Base-by-base conservation (phyloP, 257 asterid species). In the Solanum pinnatisectum region DNA sequence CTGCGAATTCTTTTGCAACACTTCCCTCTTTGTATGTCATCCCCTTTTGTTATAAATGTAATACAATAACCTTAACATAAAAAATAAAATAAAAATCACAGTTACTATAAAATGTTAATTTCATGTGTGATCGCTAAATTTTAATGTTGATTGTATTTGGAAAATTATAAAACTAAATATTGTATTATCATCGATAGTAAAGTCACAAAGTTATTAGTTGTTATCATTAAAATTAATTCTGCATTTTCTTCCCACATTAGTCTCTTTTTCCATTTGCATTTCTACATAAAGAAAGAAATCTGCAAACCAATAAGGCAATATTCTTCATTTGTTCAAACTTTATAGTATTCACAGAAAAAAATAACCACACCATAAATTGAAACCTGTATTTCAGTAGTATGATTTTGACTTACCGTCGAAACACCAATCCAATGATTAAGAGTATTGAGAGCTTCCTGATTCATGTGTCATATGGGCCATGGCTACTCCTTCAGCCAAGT, bases 391-490 rank as follows among this genome's bases (percentile, higher is more conserved):
- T 44, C 52, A 44, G 15, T 14, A 44, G 52, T 44, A 44, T 44
- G 16, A 44, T 44, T 44, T 14, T 33, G 49, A 56, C 91, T 68
- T 90, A 90, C 93, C 63, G 84, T 91, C 30, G 93, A 91, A 84
- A 91, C 52, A 30, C 49, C 68, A 87, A 42, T 87, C 94, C 96
- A 93, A 44, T 82, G 36, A 42, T 91, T 56, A 20, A 93, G 94
- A 56, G 92, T 91, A 85, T 87, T 49, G 81, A 92, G 67, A 82
- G 93, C 95, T 90, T 90, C 94, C 96, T 5, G 89, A 91, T 86
- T 22, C 87, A 81, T 93, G 96, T 63, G 92, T 90, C 74, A 81
- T 83, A 33, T 92, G 92, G 33, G 96, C 94, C 76, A 91, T 86
- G 40, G 71, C 88, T 84, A 93, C 76, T 72, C 95, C 95, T 44